phyloP scores from a whole-genome alignment of 2,329 filamentous ascomycete species.

The Aspergillus fructus region DNA sequence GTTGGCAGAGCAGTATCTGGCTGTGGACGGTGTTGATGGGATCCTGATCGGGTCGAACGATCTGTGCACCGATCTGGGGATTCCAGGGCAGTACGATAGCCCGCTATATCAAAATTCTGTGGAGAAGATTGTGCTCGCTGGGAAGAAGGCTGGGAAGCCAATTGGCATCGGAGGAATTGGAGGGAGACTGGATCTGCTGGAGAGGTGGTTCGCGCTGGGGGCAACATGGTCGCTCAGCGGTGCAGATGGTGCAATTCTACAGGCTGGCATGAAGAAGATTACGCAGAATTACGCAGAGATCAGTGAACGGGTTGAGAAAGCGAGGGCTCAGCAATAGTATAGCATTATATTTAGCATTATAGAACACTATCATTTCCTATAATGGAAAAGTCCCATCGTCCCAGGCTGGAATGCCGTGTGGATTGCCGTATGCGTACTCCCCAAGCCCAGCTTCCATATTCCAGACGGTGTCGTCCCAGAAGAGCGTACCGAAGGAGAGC shows the following conservation, averaged over 20 bases:
- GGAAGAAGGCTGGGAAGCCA: constrained; percentile 40
- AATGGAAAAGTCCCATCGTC: not conserved
- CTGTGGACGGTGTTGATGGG: constrained; percentile 44
- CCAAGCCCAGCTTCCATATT: constrained; percentile 1
- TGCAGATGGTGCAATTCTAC: constrained; percentile 36
- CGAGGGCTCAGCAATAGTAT: not conserved
- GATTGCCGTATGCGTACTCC: constrained; percentile 2
- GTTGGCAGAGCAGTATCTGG: constrained; percentile 41
- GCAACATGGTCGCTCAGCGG: constrained; percentile 41
- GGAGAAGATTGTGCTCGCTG: constrained; percentile 38
- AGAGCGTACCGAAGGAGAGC: not conserved
- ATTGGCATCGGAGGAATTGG: constrained; percentile 45
- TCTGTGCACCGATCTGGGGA: constrained; percentile 45
- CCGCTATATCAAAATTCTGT: constrained; percentile 29
- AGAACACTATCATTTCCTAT: not conserved
- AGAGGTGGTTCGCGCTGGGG: constrained; percentile 41
- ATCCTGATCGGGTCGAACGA: constrained; percentile 49
- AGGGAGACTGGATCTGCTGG: constrained; percentile 42
- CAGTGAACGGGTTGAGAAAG: constrained; percentile 18
- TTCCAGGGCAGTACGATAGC: constrained; percentile 43
- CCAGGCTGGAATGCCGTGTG: not conserved
- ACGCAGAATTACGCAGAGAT: constrained; percentile 29
- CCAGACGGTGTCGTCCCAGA: constrained; percentile 1
- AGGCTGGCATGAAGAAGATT: constrained; percentile 38
- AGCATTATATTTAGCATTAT: not conserved